These are phyloP conservation scores for Metschnikowia henanensis DNA, from an alignment of 805 yeast species.

Conservation along the genomic window DNA sequence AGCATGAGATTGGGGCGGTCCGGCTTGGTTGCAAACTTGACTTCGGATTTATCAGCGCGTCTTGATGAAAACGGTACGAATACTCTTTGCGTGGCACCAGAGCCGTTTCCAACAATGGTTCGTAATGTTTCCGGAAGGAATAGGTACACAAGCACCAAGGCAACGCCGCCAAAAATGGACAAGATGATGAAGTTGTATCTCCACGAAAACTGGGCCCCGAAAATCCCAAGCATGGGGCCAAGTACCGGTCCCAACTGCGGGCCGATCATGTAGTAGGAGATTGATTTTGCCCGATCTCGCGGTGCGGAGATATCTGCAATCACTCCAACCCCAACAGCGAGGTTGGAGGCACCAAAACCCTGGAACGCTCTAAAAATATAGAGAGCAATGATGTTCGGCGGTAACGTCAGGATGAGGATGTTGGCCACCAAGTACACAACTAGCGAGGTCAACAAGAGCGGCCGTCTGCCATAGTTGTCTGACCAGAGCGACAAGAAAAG, in stretches of 20 bases:
- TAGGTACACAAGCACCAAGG: constrained; percentile 25
- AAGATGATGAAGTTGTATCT: constrained; percentile 36
- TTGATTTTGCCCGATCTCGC: constrained; percentile 28
- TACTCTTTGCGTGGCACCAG: constrained; percentile 17
- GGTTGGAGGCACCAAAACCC: constrained; percentile 38
- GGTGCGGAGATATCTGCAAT: constrained; percentile 35
- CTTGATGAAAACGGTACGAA: constrained; percentile 19
- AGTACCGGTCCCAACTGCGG: constrained; percentile 40
- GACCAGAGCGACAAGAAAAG: constrained; percentile 56
- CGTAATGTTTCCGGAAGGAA: constrained; percentile 43
- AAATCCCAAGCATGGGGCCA: constrained; percentile 35
- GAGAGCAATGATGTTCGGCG: constrained; percentile 30
- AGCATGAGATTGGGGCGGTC: constrained; percentile 39
- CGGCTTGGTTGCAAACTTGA: constrained; percentile 36
- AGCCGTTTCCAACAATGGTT: constrained; percentile 38
- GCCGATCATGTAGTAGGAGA: constrained; percentile 38
- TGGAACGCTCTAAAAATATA: constrained; percentile 34
- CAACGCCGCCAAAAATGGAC: constrained; percentile 27
- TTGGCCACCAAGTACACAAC: constrained; percentile 28
- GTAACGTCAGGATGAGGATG: constrained; percentile 30
- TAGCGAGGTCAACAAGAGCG: constrained; percentile 28
- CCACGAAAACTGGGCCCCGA: constrained; percentile 30
- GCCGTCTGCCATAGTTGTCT: constrained; percentile 49
- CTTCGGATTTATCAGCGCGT: neutral
- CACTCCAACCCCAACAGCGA: constrained; percentile 38